Evolutionary conservation across 1,284 basidiomycete genomes (phyloP), one percentile per base, ranked within the genome.

Genomic region (Ceratobasidium sp.): DNA sequence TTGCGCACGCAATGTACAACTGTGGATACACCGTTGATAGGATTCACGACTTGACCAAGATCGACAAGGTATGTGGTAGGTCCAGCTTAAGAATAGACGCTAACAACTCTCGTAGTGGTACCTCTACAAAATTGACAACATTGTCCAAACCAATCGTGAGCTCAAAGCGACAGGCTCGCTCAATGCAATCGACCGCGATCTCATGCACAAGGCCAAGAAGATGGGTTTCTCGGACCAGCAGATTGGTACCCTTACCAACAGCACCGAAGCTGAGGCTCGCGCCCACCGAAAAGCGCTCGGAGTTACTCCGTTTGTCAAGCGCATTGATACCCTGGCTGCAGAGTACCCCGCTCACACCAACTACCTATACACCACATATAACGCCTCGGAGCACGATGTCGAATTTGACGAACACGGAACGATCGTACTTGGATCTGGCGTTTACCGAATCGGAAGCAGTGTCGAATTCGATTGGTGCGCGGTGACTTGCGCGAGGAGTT

Each of bases 391-490:
- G 72, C 97, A 99, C 77, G 97, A 99, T 77, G 91, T 99, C 76
- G 88, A 94, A 52, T 99, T 99, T 77, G 85, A 97, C 78, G 97
- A 98, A 76, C 86, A 97, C 74, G 97, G 97, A 55, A 98, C 95
- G 31, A 98, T 99, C 93, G 96, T 99, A 34, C 88, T 99, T n/a
- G 97, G 97, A 52, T 94, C 91, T 71, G 97, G 97, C 76, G 97
- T 99, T 32, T 99, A 99, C 82, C 90, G 97, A 70, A 99, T 99
- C 75, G 97, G 97, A 68, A 93, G 90, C 78, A 96, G 93, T 72
- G 97, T 99, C 77, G 97, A 99, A 83, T 99, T 99, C 79, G 97
- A 99, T 80, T 99, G 97, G 97, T 99, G 97, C 78, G 97, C 97
- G 34, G 97, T 99, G 58, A 98, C 96, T 2, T 98, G 96, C 78